These are phyloP conservation scores for Solanum pinnatisectum DNA, from an alignment of 257 asterid species.

Conservation along the genomic window DNA sequence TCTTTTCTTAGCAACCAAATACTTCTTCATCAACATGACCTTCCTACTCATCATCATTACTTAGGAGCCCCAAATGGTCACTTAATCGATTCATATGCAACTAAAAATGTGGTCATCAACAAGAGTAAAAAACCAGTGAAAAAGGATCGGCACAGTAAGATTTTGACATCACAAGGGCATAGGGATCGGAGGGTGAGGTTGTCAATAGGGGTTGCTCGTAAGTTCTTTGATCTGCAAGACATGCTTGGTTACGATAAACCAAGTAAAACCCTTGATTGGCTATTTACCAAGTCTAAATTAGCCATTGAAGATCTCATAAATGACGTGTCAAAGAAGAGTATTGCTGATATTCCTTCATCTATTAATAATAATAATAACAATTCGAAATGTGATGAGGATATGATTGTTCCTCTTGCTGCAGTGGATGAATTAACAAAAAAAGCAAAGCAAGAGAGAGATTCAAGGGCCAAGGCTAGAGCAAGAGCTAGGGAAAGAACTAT, in stretches of 20 bases:
- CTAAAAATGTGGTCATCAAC: neutral
- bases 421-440: neutral
- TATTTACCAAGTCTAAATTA: constrained; percentile 51
- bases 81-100: neutral
- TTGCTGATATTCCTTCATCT: neutral
- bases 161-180: constrained; percentile 69
- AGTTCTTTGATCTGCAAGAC: constrained; percentile 88
- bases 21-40: constrained; percentile 24
- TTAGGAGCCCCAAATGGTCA: constrained; percentile 10
- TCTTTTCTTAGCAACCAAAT: constrained; percentile 15
- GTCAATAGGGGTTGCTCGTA: constrained; percentile 70
- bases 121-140: constrained; percentile 8
- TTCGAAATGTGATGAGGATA: constrained; percentile 16
- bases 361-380: neutral
- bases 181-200: constrained; percentile 80
- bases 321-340: neutral
- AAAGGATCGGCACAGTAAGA: constrained; percentile 73
- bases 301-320: constrained; percentile 52
- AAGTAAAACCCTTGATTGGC: constrained; percentile 90
- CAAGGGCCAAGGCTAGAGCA: constrained; percentile 82
- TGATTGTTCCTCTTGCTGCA: neutral
- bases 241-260: constrained; percentile 71
- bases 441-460: constrained; percentile 20
- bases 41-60: constrained; percentile 1
- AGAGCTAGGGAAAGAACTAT: constrained; percentile 91